Evolutionary conservation across 257 asterid species (phyloP).

Genomic region (Sherardia arvensis): DNA sequence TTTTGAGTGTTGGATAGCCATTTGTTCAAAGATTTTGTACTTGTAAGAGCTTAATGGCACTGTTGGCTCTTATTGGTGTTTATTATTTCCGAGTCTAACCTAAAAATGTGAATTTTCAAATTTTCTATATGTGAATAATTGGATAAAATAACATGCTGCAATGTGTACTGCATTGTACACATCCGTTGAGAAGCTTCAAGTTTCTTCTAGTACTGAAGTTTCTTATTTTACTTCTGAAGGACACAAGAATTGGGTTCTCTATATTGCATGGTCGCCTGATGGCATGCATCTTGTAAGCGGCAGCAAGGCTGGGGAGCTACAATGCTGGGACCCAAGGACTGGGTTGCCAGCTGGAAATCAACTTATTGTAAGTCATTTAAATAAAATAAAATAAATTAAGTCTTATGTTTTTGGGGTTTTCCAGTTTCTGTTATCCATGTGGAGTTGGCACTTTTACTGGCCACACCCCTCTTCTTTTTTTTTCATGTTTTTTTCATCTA

Average conservation of each 20-base stretch:
- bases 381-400: too few species aligned
- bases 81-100: background rate
- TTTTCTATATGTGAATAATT: background rate
- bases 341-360: conserved; percentile 73
- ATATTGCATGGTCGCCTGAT: conserved; percentile 95
- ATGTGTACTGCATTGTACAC: background rate
- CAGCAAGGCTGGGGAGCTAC: conserved; percentile 84
- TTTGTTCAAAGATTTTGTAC: background rate
- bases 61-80: background rate
- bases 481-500: background rate
- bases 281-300: conserved; percentile 87
- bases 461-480: background rate
- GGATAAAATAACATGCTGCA: background rate
- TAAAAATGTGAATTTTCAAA: background rate
- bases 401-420: too few species aligned
- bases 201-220: background rate
- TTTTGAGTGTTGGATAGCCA: background rate
- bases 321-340: conserved; percentile 82
- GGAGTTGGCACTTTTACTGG: background rate
- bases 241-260: conserved; percentile 90
- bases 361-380: conserved; percentile 60
- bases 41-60: background rate
- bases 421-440: background rate
- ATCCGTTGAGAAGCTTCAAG: background rate
- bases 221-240: conserved; percentile 33